These are phyloP conservation scores for Hippophae rhamnoides DNA, from an alignment of 306 rosid species.

Conservation along the genomic window DNA sequence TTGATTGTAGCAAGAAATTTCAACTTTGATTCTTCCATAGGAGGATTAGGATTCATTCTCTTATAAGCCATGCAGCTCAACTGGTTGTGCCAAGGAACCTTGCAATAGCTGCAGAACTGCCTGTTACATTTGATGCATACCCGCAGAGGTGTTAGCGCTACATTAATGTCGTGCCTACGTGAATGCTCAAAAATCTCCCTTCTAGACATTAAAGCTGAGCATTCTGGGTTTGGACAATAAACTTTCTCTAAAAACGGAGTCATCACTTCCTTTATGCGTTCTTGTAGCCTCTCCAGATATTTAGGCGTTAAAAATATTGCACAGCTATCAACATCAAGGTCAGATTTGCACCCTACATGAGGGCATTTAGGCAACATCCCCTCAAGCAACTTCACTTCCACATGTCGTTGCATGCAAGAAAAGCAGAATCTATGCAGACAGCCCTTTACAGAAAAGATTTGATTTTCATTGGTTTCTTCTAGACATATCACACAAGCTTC, in stretches of 20 bases:
- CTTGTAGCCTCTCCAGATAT: slow-evolving; percentile 39
- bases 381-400: slow-evolving; percentile 58
- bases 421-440: slow-evolving; percentile 67
- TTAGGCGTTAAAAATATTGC: slow-evolving; percentile 53
- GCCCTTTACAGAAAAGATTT: slow-evolving; percentile 50
- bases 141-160: slow-evolving; percentile 27
- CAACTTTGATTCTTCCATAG: slow-evolving; percentile 52
- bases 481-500: slow-evolving; percentile 66
- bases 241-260: slow-evolving; percentile 50
- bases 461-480: slow-evolving; percentile 44
- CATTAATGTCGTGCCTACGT: slow-evolving; percentile 15
- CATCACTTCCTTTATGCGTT: slow-evolving; percentile 55
- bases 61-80: slow-evolving; percentile 36
- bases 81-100: slow-evolving; percentile 69
- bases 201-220: slow-evolving; percentile 62
- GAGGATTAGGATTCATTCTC: slow-evolving; percentile 31
- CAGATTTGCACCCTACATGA: slow-evolving; percentile 47
- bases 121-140: slow-evolving; percentile 56
- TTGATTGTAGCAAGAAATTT: slow-evolving; percentile 50
- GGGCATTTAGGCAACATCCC: slow-evolving; percentile 65
- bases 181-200: slow-evolving; percentile 42
- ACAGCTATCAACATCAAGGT: slow-evolving; percentile 50
- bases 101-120: slow-evolving; percentile 57
- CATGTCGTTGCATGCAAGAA: slow-evolving; percentile 72
- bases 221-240: slow-evolving; percentile 70